Evolutionary conservation across 768 basidiomycete species (phyloP).

Genomic region (Amylocystis lapponica): DNA sequence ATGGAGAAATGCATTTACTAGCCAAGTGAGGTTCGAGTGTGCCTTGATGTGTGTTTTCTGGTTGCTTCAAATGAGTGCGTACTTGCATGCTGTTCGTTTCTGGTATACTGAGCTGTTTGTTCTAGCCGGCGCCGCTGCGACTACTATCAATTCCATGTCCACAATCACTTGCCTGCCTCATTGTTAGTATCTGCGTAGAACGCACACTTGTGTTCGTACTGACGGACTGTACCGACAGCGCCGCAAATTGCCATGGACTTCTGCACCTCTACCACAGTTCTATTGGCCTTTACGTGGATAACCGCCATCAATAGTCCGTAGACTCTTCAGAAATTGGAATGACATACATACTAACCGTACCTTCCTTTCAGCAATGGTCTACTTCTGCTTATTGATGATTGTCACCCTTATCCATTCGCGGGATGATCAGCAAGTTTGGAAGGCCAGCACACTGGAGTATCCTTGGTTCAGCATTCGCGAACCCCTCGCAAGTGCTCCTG

Average conservation of each 20-base stretch:
- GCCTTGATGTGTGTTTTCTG: constrained; percentile 55
- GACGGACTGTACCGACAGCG: too few species aligned
- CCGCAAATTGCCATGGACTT: constrained; percentile 4
- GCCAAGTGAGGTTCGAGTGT: constrained; percentile 70
- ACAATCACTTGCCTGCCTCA: too few species aligned
- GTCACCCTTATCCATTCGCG: constrained; percentile 36
- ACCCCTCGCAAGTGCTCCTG: constrained; percentile 29
- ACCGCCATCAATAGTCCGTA: constrained; percentile 8
- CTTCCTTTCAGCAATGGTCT: constrained; percentile 51
- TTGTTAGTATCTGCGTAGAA: too few species aligned
- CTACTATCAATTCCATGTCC: too few species aligned
- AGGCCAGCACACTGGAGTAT: constrained; percentile 40
- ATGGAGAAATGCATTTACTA: constrained; percentile 43
- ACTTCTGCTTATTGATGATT: constrained; percentile 45
- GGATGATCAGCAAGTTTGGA: constrained; percentile 48
- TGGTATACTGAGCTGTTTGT: background rate
- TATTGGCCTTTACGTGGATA: constrained; percentile 58
- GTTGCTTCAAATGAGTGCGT: constrained; percentile 54
- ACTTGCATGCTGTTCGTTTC: background rate
- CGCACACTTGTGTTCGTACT: too few species aligned
- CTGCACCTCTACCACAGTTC: constrained; percentile 50
- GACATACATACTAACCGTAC: too few species aligned
- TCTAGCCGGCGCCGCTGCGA: constrained; percentile 49
- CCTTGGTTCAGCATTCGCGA: constrained; percentile 26
- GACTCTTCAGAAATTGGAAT: too few species aligned